These are phyloP conservation scores for Diutina siamensis DNA, from an alignment of 1,139 yeast genomes.

Conservation along the genomic window DNA sequence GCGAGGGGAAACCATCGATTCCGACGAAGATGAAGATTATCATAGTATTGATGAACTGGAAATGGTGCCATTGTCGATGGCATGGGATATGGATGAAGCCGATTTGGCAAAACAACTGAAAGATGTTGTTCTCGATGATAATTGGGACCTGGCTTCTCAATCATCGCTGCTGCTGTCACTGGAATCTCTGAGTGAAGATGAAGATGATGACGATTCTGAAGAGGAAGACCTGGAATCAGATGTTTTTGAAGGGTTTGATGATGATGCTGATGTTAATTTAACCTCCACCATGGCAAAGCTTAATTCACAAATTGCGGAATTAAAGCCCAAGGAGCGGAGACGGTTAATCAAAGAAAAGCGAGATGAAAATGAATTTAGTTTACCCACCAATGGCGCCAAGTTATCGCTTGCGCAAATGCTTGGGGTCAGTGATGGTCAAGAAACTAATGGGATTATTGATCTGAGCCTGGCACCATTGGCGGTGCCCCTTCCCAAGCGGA, in stretches of 20 bases:
- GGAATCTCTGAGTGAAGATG: conserved; percentile 13
- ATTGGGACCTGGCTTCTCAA: conserved; percentile 24
- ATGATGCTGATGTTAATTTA: conserved; percentile 38
- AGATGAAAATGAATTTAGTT: not conserved
- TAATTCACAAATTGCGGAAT: not conserved
- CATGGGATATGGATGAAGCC: conserved; percentile 75
- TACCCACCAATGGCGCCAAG: conserved; percentile 45
- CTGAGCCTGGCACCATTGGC: conserved; percentile 41
- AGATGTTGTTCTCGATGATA: conserved; percentile 33
- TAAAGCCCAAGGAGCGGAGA: not conserved
- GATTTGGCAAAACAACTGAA: conserved; percentile 18
- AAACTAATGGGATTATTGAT: conserved; percentile 43
- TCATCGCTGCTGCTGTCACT: conserved; percentile 11
- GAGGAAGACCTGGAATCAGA: conserved; percentile 12
- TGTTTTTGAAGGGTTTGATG: conserved; percentile 11
- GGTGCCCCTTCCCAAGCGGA: conserved; percentile 76
- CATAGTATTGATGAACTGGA: conserved; percentile 60
- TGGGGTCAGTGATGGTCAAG: conserved; percentile 32
- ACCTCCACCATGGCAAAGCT: conserved; percentile 20
- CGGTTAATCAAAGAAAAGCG: not conserved
- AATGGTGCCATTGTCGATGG: conserved; percentile 66
- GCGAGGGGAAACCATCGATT: conserved; percentile 15
- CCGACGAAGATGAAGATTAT: conserved; percentile 25
- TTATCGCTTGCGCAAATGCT: conserved; percentile 70
- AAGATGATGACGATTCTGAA: conserved; percentile 8